These are phyloP conservation scores for Eucalyptus pauciflora DNA, from an alignment of 345 rosid species.

Conservation along the genomic window DNA sequence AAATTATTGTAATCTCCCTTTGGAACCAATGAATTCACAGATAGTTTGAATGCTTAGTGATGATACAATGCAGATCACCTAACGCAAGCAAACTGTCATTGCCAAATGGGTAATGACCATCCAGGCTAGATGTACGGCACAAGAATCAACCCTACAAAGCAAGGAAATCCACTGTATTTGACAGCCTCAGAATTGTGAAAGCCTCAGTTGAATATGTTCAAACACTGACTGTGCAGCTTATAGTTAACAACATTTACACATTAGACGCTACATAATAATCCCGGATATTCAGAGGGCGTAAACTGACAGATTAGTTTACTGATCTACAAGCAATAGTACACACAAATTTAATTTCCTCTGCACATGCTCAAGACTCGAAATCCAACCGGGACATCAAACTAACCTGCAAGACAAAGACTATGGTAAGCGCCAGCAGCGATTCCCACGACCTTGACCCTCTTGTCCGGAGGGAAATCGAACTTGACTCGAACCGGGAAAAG, in stretches of 20 bases:
- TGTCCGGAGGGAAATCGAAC: slow-evolving; percentile 4
- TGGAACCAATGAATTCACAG: neutral
- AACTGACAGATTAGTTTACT: neutral
- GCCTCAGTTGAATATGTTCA: neutral
- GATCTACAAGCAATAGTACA: neutral
- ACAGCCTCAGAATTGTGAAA: neutral
- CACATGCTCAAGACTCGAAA: neutral
- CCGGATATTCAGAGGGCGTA: neutral
- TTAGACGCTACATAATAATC: neutral
- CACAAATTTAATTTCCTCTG: neutral
- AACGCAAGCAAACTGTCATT: neutral
- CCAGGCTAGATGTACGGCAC: neutral
- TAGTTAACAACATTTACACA: neutral
- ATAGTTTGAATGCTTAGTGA: neutral
- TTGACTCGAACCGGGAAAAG: slow-evolving; percentile 48
- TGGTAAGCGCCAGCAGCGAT: slow-evolving; percentile 92
- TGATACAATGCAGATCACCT: neutral
- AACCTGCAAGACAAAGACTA: slow-evolving; percentile 79
- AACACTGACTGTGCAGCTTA: neutral
- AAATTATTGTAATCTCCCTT: neutral
- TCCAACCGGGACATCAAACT: neutral
- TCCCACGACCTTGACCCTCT: slow-evolving; percentile 40
- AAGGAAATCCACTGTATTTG: neutral
- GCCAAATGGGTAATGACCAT: neutral
- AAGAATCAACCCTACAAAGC: neutral